Percentiles rank a stretch among this genome's conserved stretches.
Evolutionary conservation across 257 asterid species (phyloP).

Genomic region (Solanum pennellii): DNA sequence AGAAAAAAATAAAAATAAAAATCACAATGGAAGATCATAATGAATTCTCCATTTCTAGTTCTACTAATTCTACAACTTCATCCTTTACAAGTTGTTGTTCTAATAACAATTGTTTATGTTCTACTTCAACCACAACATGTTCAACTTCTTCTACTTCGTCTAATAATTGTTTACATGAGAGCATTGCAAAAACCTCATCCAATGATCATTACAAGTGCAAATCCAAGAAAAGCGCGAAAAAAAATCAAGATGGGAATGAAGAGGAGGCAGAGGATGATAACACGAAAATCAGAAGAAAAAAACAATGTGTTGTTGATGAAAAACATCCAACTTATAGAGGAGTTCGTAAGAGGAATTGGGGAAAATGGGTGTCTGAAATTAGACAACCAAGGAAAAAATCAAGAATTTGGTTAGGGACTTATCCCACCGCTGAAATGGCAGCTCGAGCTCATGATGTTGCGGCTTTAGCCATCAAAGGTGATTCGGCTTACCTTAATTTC

Average conservation of each 20-base stretch:
- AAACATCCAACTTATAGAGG: constrained; percentile 65
- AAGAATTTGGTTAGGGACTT: constrained; percentile 90
- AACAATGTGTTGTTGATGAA: constrained; percentile 7
- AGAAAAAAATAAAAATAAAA: not conserved
- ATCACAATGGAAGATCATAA: constrained; percentile 39
- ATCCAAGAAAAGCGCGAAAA: constrained; percentile 3
- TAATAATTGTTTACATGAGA: constrained; percentile 4
- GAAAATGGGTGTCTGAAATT: constrained; percentile 90
- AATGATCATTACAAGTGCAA: not conserved
- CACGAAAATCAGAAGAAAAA: not conserved
- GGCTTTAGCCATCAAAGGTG: constrained; percentile 76
- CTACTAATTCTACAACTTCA: constrained; percentile 12
- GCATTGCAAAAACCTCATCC: not conserved
- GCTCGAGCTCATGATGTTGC: constrained; percentile 97
- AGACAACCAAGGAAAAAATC: constrained; percentile 88
- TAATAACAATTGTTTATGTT: not conserved
- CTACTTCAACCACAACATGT: constrained; percentile 6
- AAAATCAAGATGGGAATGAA: constrained; percentile 6
- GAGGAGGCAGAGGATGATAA: constrained; percentile 26
- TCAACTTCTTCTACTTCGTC: constrained; percentile 18
- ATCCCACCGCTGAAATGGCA: constrained; percentile 88
- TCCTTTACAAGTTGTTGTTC: constrained; percentile 6
- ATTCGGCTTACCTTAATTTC: constrained; percentile 69
- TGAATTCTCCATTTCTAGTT: not conserved
- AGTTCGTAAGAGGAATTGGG: constrained; percentile 84